Conservation (phyloP, 441 rosid species). For the Daphne laureola region DNA sequence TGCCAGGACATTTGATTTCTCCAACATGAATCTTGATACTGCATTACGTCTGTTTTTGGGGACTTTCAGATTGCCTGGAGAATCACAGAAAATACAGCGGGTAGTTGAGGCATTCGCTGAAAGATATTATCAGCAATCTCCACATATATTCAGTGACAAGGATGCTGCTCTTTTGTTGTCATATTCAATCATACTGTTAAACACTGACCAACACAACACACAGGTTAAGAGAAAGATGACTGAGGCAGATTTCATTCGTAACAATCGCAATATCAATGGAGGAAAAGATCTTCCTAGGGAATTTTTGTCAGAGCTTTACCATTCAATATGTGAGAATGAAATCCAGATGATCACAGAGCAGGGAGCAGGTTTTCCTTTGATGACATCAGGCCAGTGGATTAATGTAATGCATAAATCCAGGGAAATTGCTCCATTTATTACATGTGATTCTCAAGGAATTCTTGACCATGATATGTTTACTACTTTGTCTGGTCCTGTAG, state of each 20-base stretch:
- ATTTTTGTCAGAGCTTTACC: conserved; percentile 71
- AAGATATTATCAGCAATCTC: conserved; percentile 93
- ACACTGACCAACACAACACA: conserved; percentile 88
- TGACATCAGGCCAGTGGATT: conserved; percentile 66
- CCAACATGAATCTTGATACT: conserved; percentile 74
- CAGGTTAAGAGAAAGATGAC: conserved; percentile 98
- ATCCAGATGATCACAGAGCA: conserved; percentile 75
- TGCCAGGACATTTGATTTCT: conserved; percentile 88
- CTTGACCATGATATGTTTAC: conserved; percentile 64
- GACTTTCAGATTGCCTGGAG: conserved; percentile 92
- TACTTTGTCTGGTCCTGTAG: conserved; percentile 56
- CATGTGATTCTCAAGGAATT: conserved; percentile 43
- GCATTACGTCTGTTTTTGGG: conserved; percentile 89
- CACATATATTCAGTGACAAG: conserved; percentile 64
- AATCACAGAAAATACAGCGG: conserved; percentile 94
- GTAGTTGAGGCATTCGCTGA: conserved; percentile 97
- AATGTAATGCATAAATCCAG: conserved; percentile 62
- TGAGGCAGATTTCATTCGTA: conserved; percentile 87
- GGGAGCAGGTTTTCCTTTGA: conserved; percentile 46
- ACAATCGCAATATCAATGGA: conserved; percentile 82
- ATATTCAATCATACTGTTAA: conserved; percentile 89
- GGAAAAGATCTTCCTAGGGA: conserved; percentile 91
- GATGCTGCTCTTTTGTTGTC: conserved; percentile 92
- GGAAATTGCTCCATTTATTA: conserved; percentile 47
- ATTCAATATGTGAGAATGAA: conserved; percentile 84